Evolutionary conservation across 768 basidiomycete species (phyloP).

Genomic region (Suillus lakei): DNA sequence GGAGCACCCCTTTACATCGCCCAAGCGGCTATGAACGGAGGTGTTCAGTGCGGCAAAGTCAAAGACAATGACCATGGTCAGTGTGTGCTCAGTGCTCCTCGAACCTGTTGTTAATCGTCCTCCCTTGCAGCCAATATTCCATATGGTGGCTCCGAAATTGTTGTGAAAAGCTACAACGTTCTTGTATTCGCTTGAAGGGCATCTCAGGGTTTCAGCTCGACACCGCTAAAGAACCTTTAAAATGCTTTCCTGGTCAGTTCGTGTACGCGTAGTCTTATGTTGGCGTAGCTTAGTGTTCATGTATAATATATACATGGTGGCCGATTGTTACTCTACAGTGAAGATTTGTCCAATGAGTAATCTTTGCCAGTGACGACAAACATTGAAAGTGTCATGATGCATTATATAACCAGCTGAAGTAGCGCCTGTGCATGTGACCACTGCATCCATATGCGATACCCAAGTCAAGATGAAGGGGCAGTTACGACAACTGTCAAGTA

Average conservation of each 20-base stretch:
- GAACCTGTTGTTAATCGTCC: neutral
- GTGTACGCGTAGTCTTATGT: too few relatives aligned
- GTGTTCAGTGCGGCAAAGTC: slow-evolving; percentile 10
- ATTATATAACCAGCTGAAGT: neutral
- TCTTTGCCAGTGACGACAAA: too few relatives aligned
- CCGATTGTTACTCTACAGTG: too few relatives aligned
- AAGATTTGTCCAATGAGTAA: too few relatives aligned
- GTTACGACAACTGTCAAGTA: neutral
- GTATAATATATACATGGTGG: too few relatives aligned
- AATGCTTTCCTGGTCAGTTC: too few relatives aligned
- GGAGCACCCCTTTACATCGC: slow-evolving; percentile 3
- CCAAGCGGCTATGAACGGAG: slow-evolving; percentile 5
- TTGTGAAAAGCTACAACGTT: slow-evolving; percentile 3
- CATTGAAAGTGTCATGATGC: neutral
- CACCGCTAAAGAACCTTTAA: too few relatives aligned
- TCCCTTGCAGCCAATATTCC: neutral
- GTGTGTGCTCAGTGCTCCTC: neutral
- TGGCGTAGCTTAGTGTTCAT: too few relatives aligned
- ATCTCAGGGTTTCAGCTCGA: neutral
- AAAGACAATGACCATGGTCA: slow-evolving; percentile 2
- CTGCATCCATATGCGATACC: neutral
- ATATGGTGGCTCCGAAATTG: slow-evolving; percentile 1
- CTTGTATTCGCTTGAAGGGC: neutral
- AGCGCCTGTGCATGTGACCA: too few relatives aligned
- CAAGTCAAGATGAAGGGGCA: neutral